Evolutionary conservation across 208 protist genomes (phyloP), one percentile per base, ranked within the genome.

Genomic region (Wallacemonas collosoma): DNA sequence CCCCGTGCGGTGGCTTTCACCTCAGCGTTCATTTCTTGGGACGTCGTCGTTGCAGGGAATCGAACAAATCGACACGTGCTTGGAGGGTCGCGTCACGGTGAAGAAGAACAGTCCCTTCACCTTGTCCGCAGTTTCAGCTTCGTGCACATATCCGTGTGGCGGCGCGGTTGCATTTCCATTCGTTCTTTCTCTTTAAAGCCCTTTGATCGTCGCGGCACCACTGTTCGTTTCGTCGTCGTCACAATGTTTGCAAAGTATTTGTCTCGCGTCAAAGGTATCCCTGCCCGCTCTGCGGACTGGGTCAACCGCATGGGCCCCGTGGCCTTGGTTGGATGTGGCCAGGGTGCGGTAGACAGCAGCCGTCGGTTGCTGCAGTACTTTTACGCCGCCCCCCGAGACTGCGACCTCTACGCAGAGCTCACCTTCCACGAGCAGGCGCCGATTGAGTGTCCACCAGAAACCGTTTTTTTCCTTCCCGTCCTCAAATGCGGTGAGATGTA

Each of bases 371-470:
- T 95, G 35, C 43, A 82, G 17, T 71, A 85, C 61, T 92, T 95
- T 54, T 84, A 85, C 55, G n/a, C 71, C 41, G 74, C 75, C 36
- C 77, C 84, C 26, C 71, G 79, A 14, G 88, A 95, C 43, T 93
- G 83, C 65, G 90, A 95, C 69, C 82, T 87, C 65, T 95, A 93
- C 58, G 90, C 86, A 2, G 87, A 93, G 68, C 68, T 95, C 36
- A 87, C 80, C 17, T 90, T 93, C 56, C 86, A 92, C 71, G 86
- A 93, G 1, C 69, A 77, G 39, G 82, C 80, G 2, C 82, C 88
- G 35, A 85, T 95, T 67, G 88, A 93, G 64, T 93, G 86, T 56
- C 90, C 90, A 1, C 88, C 90, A 9, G 85, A 92, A 64, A 92
- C 84, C 2, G 88, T 93, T 2, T 76, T 91, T 66, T 90, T 93